Conservation (phyloP, 352 stramenopile species). For the Phytophthora citrophthora region DNA sequence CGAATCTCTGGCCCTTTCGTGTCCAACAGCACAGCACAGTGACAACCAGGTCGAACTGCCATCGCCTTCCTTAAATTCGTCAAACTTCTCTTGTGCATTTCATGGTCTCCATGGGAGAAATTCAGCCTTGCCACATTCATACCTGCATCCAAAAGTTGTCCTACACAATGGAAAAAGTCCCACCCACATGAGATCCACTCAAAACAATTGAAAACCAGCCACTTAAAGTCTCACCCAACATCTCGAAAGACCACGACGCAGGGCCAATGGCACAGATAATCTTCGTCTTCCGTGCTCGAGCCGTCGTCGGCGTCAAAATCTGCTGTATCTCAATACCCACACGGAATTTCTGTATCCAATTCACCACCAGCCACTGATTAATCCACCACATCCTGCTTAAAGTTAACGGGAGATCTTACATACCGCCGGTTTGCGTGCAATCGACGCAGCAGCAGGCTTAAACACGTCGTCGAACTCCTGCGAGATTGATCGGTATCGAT, state of each 20-base stretch:
- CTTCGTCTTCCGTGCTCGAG: conserved; percentile 94
- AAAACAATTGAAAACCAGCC: neutral
- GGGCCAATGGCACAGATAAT: conserved; percentile 99
- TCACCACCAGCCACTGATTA: neutral
- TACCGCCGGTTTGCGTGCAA: conserved; percentile 47
- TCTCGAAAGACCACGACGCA: conserved; percentile 95
- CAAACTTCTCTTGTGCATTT: conserved; percentile 90
- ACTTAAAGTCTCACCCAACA: conserved; percentile 76
- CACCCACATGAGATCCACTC: neutral
- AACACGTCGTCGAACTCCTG: conserved; percentile 66
- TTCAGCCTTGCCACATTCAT: conserved; percentile 99
- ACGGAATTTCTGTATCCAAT: conserved; percentile 58
- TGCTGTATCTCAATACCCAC: conserved; percentile 75
- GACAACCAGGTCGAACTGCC: conserved; percentile 64
- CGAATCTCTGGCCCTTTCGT: conserved; percentile 98
- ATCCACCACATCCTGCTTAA: neutral
- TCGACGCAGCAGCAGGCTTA: conserved; percentile 39
- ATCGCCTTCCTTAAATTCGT: conserved; percentile 90
- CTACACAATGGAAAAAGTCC: conserved; percentile 22
- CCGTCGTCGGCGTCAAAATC: conserved; percentile 63
- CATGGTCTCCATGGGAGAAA: conserved; percentile 99
- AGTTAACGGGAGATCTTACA: conserved; percentile 15
- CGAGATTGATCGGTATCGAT: conserved; percentile 62
- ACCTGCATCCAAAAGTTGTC: conserved; percentile 82
- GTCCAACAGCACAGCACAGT: conserved; percentile 96